phyloP scores from a whole-genome alignment of 1,139 yeast genomes.

The Yamadazyma blattariae region DNA sequence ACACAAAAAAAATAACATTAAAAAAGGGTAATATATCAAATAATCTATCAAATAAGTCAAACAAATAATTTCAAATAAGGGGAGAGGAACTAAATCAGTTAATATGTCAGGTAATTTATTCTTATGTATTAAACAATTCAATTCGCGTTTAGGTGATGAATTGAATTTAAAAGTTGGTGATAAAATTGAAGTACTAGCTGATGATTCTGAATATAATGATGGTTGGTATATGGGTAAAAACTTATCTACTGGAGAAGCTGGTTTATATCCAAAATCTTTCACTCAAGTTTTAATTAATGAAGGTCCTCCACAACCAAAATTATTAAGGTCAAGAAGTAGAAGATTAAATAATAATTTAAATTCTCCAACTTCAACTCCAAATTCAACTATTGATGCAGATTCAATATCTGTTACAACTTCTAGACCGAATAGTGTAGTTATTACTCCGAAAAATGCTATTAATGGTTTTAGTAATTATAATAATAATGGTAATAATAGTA shows the following conservation, averaged over 20 bases:
- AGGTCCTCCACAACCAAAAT: constrained; percentile 14
- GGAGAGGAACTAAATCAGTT: too few relatives aligned
- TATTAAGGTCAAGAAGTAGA: constrained; percentile 61
- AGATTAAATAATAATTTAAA: constrained; percentile 27
- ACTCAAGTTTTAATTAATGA: constrained; percentile 45
- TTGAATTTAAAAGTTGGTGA: constrained; percentile 79
- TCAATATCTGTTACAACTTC: not conserved
- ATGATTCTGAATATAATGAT: constrained; percentile 89
- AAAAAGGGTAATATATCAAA: too few relatives aligned
- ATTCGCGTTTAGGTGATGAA: constrained; percentile 88
- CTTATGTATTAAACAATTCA: constrained; percentile 78
- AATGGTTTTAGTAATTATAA: not conserved
- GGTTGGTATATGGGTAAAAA: constrained; percentile 98
- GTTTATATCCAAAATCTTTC: constrained; percentile 86
- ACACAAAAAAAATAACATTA: too few relatives aligned
- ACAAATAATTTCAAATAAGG: too few relatives aligned
- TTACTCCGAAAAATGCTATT: not conserved
- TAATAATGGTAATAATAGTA: not conserved
- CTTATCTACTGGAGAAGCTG: constrained; percentile 65
- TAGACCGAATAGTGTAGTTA: constrained; percentile 1
- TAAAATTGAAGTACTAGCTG: constrained; percentile 82
- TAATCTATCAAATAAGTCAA: too few relatives aligned
- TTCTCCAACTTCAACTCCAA: constrained; percentile 2
- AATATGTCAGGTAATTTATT: constrained; percentile 16
- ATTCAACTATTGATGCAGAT: constrained; percentile 3